phyloP scores from a whole-genome alignment of 495 filamentous ascomycete species.

The Neurospora sp. region DNA sequence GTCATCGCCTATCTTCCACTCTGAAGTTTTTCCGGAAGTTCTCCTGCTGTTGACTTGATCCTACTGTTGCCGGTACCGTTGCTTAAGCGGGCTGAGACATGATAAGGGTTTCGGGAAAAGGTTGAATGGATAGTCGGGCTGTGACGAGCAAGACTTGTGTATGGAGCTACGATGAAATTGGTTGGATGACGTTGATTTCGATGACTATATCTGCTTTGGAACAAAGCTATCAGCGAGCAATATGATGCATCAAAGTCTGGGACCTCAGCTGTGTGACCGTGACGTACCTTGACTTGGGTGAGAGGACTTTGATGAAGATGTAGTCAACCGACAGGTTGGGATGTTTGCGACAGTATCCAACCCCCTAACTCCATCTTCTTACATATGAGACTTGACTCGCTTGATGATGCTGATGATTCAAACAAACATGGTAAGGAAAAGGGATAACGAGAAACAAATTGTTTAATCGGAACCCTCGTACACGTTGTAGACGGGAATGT shows the following conservation, averaged over 20 bases:
- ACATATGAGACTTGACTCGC: not conserved
- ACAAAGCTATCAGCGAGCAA: not conserved
- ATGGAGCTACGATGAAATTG: not conserved
- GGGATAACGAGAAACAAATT: not conserved
- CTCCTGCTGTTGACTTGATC: no score
- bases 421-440: not conserved
- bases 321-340: not conserved
- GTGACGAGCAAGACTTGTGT: not conserved
- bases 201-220: not conserved
- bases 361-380: not conserved
- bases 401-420: not conserved
- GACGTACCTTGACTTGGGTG: not conserved
- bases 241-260: not conserved
- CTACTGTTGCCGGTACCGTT: no score
- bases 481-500: conserved; percentile 13
- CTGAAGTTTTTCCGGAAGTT: no score
- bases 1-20: no score
- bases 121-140: not conserved
- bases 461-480: conserved; percentile 12
- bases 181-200: not conserved
- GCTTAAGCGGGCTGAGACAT: no score
- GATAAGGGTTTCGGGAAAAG: no score
- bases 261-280: not conserved
- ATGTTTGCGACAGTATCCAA: not conserved
- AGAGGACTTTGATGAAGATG: not conserved